phyloP scores from a whole-genome alignment of 805 yeast species.

The Candida sanyiensis region DNA sequence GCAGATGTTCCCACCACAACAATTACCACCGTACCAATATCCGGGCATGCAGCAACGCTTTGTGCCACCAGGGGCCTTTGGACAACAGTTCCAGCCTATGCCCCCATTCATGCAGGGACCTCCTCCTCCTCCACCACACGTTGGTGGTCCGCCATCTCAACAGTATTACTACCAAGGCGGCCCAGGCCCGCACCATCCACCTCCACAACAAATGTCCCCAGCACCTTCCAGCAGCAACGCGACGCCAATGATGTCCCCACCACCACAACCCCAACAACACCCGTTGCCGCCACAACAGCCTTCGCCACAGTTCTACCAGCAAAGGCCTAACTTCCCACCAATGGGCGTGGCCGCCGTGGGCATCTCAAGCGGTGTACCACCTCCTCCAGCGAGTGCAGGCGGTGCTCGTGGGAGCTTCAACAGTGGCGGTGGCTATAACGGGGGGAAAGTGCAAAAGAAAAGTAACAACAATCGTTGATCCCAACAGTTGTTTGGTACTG shows the following conservation, averaged over 20 bases:
- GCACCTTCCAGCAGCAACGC: slow-evolving; percentile 6
- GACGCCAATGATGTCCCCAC: slow-evolving; percentile 3
- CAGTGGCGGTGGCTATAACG: slow-evolving; percentile 6
- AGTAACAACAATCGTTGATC: slow-evolving; percentile 5
- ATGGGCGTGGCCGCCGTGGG: background rate
- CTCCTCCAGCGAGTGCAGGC: slow-evolving; percentile 1
- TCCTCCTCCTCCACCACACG: no score
- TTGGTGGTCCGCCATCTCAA: background rate
- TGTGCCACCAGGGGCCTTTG: slow-evolving; percentile 6
- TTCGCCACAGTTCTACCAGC: slow-evolving; percentile 13
- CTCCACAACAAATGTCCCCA: slow-evolving; percentile 3
- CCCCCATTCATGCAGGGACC: slow-evolving; percentile 21
- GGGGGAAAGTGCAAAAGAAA: slow-evolving; percentile 5
- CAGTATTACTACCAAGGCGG: slow-evolving; percentile 7
- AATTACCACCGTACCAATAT: slow-evolving; percentile 9
- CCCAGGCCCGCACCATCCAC: slow-evolving; percentile 3
- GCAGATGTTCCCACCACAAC: slow-evolving; percentile 8
- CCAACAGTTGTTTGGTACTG: no score
- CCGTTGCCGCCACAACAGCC: slow-evolving; percentile 5
- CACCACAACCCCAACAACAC: slow-evolving; percentile 1
- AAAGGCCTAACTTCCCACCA: slow-evolving; percentile 7
- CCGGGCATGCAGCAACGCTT: slow-evolving; percentile 11
- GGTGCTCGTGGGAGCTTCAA: background rate
- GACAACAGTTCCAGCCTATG: slow-evolving; percentile 16
- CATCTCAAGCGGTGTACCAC: background rate